phyloP scores from a whole-genome alignment of 768 basidiomycete species.

The Hypholoma sublateritium region DNA sequence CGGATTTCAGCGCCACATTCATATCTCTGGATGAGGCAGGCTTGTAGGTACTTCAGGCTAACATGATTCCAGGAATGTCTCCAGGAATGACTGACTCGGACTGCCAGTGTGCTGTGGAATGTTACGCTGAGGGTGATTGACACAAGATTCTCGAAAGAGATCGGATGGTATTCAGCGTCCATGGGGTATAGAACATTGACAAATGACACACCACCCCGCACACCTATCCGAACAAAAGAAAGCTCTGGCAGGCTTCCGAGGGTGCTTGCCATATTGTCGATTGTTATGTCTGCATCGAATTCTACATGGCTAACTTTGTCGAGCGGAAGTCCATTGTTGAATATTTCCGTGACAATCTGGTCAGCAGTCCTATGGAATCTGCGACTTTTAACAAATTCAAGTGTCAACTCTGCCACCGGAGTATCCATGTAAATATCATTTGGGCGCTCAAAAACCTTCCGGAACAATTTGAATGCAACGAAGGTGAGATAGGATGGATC shows the following conservation, averaged over 20 bases:
- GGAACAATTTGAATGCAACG: neutral
- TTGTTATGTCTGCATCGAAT: neutral
- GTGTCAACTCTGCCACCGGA: neutral
- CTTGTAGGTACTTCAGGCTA: conserved; percentile 2
- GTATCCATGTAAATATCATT: neutral
- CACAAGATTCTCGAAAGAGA: neutral
- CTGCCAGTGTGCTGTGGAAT: neutral
- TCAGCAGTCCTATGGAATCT: neutral
- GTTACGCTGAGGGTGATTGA: neutral
- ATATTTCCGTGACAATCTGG: neutral
- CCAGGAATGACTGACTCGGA: too few relatives aligned
- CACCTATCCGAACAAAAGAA: neutral
- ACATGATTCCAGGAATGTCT: too few relatives aligned
- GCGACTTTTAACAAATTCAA: neutral
- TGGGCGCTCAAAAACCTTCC: neutral
- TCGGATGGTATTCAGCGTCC: neutral
- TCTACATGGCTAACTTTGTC: neutral
- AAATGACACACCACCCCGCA: neutral
- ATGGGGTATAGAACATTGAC: neutral
- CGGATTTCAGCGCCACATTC: conserved; percentile 29
- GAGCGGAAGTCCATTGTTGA: neutral
- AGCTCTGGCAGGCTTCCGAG: neutral
- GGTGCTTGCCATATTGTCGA: neutral
- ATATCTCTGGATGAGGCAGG: conserved; percentile 30
- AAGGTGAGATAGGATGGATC: too few relatives aligned